Evolutionary conservation across 225 moss, liverwort and hornwort species (phyloP).

Genomic region (Pseudoscleropodium purum): DNA sequence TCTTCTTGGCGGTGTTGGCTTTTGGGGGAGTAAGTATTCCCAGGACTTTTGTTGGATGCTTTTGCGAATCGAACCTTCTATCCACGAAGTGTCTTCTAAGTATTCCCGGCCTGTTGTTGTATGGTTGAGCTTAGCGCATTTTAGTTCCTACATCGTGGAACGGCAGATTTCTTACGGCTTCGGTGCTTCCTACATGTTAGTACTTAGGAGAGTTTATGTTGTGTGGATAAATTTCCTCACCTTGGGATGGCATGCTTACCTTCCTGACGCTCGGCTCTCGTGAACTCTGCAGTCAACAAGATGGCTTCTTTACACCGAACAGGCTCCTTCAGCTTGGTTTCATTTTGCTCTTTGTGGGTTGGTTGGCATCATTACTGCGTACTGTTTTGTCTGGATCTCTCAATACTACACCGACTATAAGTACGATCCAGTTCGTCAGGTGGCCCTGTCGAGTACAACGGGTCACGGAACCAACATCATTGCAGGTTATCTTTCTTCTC

Average conservation of each 20-base stretch:
- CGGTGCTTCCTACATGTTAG: background rate
- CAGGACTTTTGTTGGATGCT: background rate
- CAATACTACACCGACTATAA: constrained; percentile 99
- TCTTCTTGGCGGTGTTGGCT: constrained; percentile 81
- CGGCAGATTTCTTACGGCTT: background rate
- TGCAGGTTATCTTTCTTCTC: constrained; percentile 29
- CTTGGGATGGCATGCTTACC: background rate
- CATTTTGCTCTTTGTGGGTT: constrained; percentile 96
- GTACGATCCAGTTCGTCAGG: constrained; percentile 88
- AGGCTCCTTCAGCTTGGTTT: constrained; percentile 96
- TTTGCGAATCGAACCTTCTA: background rate
- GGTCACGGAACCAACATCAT: constrained; percentile 98
- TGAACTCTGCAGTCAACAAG: constrained; percentile 69
- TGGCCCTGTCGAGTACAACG: constrained; percentile 94
- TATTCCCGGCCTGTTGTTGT: background rate
- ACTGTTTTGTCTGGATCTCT: constrained; percentile 93
- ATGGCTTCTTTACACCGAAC: constrained; percentile 94
- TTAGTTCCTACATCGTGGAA: background rate
- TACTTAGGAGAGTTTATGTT: background rate
- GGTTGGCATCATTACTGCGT: constrained; percentile 92
- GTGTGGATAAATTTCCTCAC: background rate
- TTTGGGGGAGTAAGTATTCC: constrained; percentile 76
- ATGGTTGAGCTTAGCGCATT: background rate
- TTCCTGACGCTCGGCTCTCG: background rate
- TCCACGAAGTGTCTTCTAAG: background rate